A percentile compares a stretch with the other conserved stretches of the same genome.
phyloP scores from a whole-genome alignment of 73 alveolate genomes.

The Breviolum minutum region DNA sequence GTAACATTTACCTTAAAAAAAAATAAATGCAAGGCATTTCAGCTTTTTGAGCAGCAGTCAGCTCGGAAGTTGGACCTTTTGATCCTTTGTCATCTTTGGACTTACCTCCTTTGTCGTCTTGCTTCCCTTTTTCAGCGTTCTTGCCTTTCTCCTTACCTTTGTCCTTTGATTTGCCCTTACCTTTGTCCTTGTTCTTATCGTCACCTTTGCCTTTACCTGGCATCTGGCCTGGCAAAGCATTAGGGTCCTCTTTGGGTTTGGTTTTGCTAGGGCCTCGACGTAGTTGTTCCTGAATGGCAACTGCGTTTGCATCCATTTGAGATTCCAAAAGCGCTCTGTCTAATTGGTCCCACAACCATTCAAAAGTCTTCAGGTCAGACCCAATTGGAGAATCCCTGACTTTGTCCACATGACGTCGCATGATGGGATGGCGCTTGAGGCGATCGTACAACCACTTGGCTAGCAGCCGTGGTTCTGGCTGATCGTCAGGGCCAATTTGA shows the following conservation, averaged over 20 bases:
- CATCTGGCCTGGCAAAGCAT: neutral
- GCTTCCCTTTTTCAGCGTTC: neutral
- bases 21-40: slow-evolving; percentile 25
- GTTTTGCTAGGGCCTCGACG: neutral
- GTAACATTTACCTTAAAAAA: slow-evolving; percentile 1
- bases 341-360: neutral
- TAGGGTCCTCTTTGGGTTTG: neutral
- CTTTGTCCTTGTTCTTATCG: neutral
- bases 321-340: neutral
- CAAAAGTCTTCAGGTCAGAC: neutral
- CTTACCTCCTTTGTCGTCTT: neutral
- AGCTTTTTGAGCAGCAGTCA: neutral
- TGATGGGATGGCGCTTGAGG: neutral
- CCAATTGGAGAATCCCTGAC: neutral
- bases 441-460: slow-evolving; percentile 51
- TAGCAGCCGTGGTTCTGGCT: neutral
- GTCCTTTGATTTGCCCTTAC: neutral
- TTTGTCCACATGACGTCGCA: slow-evolving; percentile 3
- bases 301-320: slow-evolving; percentile 9
- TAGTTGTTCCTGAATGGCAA: slow-evolving; percentile 15
- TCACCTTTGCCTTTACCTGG: neutral
- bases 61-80: neutral
- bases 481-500: slow-evolving; percentile 7
- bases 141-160: neutral
- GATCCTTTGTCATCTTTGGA: neutral